Evolutionary conservation across 345 rosid genomes (phyloP), one percentile per base, ranked within the genome.

Genomic region (Aegle marmelos): DNA sequence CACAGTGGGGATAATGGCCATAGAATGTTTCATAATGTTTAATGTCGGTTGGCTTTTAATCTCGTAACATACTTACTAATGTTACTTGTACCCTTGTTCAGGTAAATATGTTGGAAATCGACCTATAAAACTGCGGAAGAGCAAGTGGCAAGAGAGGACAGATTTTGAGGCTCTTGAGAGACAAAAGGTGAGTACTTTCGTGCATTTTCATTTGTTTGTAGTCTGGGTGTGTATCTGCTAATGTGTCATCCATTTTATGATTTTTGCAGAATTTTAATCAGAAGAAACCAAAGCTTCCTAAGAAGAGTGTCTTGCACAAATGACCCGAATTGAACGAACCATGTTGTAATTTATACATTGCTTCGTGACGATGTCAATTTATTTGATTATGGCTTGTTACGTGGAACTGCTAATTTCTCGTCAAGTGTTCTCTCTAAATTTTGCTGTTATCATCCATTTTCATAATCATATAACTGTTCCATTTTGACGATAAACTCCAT

Each of bases 51-150:
- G 28, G 54, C n/a, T 7, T 50, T 54, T 53, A 30, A 24, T 21
- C 5, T 45, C n/a, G 30, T 33, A 7, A 28, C 19, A 57, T 33
- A 36, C 6, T 41, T 45, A 30, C 59, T 27, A 2, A 24, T 67
- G 28, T 57, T 37, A 3, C 16, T 72, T 72, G 37, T 57, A 64
- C 60, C 41, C 76, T 65, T 60, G 70, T 76, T 78, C 88, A 96
- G 99, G 99, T 58, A 96, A 96, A 80, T 96, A 96, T 81, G 99
- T 96, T 17, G 99, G 99, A 67, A 96, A 96, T 79, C 86, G 99
- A 54, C 99, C 98, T 1, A 94, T 96, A 68, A 96, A 96, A 78
- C 85, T 96, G 70, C 88, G 98, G 13, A 96, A 96, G 88, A 96
- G 99, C 89, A 96, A 92, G 79, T 96, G 99, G 99, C 92, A 84